Evolutionary conservation across 163 green algal genomes (phyloP), one percentile per base, ranked within the genome.

Genomic region (Prototheca stagnorum): DNA sequence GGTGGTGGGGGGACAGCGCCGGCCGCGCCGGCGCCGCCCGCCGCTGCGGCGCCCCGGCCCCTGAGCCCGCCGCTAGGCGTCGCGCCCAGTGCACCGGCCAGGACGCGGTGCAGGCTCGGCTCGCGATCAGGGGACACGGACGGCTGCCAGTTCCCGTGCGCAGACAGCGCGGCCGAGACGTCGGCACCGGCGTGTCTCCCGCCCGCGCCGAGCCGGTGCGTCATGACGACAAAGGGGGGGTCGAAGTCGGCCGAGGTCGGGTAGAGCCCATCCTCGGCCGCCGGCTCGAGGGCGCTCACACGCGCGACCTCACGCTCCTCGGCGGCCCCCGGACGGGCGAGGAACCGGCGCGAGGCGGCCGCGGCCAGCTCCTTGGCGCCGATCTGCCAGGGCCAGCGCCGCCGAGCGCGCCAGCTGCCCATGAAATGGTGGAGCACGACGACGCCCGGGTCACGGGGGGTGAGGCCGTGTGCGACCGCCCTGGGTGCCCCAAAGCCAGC

Each of bases 401-500:
- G 9, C 2, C 43, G 24, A 26, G 12, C 29, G 8, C 14, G 20
- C 79, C 81, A 89, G 40, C 44, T 71, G 47, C 78, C 76, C 53
- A 78, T 37, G 51, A 81, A 86, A 51, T 91, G 77, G 60, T 93
- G 83, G 61, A 84, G 54, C 25, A 85, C 74, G 14, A 75, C 53
- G 0, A 88, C 68, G 29, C 65, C 61, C 4, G 65, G 62, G 31
- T 74, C 53, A 39, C 72, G 56, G 0, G 68, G 61, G 1, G 39
- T 49, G 15, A 88, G 50, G n/a, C 60, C 68, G 21, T 77, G 70
- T 1, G 58, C 49, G 17, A 59, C 73, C 9, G 52, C 21, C 0
- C 62, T 65, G 48, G 75, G 70, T 40, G 69, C 73, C 20, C 74
- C 81, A 55, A 85, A 87, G 4, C 62, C 58, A 9, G 84, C 66